phyloP scores from a whole-genome alignment of 768 basidiomycete genomes.

The Termitomyces sp. region DNA sequence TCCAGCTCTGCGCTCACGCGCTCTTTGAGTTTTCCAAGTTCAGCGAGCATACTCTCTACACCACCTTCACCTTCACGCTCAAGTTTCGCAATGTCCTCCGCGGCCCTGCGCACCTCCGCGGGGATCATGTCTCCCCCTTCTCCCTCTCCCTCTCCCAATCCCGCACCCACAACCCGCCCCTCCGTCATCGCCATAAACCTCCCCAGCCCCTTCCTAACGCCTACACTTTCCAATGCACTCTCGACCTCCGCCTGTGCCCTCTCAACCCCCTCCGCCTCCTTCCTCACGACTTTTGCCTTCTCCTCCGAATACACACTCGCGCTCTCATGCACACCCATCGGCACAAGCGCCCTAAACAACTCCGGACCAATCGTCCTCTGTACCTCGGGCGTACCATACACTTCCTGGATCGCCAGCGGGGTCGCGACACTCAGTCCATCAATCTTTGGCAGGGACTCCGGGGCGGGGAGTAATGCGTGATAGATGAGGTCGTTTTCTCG shows the following conservation, averaged over 20 bases:
- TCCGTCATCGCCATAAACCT: constrained; percentile 70
- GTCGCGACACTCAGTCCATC: constrained; percentile 82
- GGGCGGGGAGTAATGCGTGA: constrained; percentile 79
- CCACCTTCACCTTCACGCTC: constrained; percentile 70
- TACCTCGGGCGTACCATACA: constrained; percentile 86
- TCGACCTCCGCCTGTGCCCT: constrained; percentile 73
- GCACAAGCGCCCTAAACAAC: constrained; percentile 82
- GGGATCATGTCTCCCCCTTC: constrained; percentile 38
- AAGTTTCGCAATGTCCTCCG: constrained; percentile 63
- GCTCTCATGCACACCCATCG: constrained; percentile 91
- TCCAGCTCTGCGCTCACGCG: constrained; percentile 59
- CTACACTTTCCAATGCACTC: constrained; percentile 76
- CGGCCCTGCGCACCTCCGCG: constrained; percentile 64
- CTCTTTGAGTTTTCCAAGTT: constrained; percentile 54
- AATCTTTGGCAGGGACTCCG: constrained; percentile 72
- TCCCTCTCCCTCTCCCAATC: constrained; percentile 19
- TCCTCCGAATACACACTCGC: constrained; percentile 98
- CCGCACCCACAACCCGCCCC: constrained; percentile 53
- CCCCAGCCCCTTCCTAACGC: constrained; percentile 63
- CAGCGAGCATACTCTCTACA: constrained; percentile 56
- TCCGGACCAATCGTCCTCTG: constrained; percentile 93
- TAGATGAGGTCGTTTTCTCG: constrained; percentile 98
- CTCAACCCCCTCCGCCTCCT: constrained; percentile 85
- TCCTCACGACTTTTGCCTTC: constrained; percentile 88
- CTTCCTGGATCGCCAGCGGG: constrained; percentile 89